Percentiles rank a stretch among this genome's conserved stretches.
phyloP scores from a whole-genome alignment of 306 rosid species.

The Styphnolobium japonicum region DNA sequence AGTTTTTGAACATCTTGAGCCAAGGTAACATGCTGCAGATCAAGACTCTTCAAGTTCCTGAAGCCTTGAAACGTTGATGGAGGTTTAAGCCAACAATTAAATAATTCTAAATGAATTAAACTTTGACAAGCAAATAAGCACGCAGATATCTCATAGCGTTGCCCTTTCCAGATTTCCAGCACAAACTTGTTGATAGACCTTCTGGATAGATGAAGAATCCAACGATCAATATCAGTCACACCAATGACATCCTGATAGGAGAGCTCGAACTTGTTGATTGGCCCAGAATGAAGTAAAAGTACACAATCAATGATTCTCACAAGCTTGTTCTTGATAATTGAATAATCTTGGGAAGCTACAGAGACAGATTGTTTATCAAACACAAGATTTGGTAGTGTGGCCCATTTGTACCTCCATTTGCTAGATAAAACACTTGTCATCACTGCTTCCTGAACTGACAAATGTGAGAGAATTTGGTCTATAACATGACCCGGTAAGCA shows the following conservation, averaged over 20 bases:
- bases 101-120: conserved; percentile 50
- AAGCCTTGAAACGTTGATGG: conserved; percentile 55
- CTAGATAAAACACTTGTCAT: conserved; percentile 62
- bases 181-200: conserved; percentile 49
- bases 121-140: conserved; percentile 50
- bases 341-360: conserved; percentile 28
- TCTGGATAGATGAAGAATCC: conserved; percentile 53
- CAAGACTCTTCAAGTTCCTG: conserved; percentile 59
- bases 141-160: conserved; percentile 52
- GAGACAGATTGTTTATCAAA: conserved; percentile 45
- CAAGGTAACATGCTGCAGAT: conserved; percentile 65
- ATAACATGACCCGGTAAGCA: conserved; percentile 48
- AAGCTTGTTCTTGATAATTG: conserved; percentile 40
- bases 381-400: conserved; percentile 49
- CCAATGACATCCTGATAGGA: conserved; percentile 49
- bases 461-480: conserved; percentile 47
- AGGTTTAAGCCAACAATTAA: conserved; percentile 57
- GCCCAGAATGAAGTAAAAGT: conserved; percentile 60
- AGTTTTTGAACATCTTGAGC: conserved; percentile 49
- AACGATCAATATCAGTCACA: conserved; percentile 48
- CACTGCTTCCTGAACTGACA: conserved; percentile 56
- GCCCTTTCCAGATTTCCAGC: conserved; percentile 62
- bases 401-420: conserved; percentile 70
- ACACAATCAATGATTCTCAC: conserved; percentile 60
- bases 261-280: conserved; percentile 50